Base-by-base conservation (phyloP, 441 rosid species). In the Corymbia calophylla region DNA sequence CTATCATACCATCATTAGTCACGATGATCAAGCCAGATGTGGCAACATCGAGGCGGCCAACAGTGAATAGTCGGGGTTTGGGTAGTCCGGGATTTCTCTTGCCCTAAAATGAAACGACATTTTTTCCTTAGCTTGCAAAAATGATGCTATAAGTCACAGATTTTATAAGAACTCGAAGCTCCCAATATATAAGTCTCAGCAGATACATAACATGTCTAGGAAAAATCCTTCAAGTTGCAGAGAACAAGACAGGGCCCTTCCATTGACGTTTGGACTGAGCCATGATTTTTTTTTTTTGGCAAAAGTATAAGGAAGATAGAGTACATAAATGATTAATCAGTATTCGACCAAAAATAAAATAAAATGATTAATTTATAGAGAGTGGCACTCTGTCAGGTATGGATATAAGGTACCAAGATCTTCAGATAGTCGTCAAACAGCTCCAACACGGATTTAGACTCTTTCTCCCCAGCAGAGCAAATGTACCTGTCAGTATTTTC, bases 11-110 rank as follows among this genome's bases (percentile, higher is more conserved):
- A 91, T 97, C 98, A 92, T 96, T 98, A 86, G 99, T 98, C 88
- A 95, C 97, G 66, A 97, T 93, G 62, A 96, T 93, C 87, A 97
- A 94, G 56, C 99, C 99, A 66, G 96, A 93, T 9, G 98, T 96
- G 89, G 99, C 99, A 91, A 98, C 99, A 87, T 98, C 98, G 85
- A 98, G 99, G 91, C 99, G 97, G 62, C 99, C 99, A 88, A 96
- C 99, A 17, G 98, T 98, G 87, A 98, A 98, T 58, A 98, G 93
- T n/a, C 99, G 96, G 54, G 99, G 99, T 91, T 93, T 94, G 55
- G 98, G 96, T 90, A 93, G 87, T 88, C 97, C 98, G 3, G 97
- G 95, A 92, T 95, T 95, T 89, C 90, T 93, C 92, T 93, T 95
- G 68, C 94, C 94, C 99, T 98, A 77, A 81, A 87, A 48, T 66